Conservation (phyloP, 495 filamentous ascomycete species). For the Hyaloscypha variabilis region DNA sequence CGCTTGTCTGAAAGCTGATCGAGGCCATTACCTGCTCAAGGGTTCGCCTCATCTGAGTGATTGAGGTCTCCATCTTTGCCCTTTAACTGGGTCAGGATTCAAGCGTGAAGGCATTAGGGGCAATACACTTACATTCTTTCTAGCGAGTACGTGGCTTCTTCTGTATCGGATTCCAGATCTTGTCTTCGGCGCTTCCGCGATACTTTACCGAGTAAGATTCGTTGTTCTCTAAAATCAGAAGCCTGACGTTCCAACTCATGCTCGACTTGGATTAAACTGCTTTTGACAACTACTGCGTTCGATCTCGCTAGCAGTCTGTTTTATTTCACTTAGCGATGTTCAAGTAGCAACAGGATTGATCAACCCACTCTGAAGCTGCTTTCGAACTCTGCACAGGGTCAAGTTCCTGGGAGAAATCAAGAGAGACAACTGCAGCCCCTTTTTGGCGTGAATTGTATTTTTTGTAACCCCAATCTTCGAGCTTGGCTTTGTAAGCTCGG, state of each 20-base stretch:
- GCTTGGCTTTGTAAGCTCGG: constrained; percentile 14
- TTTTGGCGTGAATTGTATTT: constrained; percentile 5
- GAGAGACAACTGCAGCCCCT: background rate
- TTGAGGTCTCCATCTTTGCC: background rate
- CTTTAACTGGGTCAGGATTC: background rate
- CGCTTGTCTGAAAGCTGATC: background rate
- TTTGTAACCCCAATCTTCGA: constrained; percentile 13
- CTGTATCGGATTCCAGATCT: background rate
- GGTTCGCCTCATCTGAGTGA: background rate
- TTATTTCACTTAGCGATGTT: background rate
- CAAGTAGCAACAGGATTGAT: background rate
- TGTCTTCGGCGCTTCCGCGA: background rate
- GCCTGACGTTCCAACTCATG: background rate
- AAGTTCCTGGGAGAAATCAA: background rate
- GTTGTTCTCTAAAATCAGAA: background rate
- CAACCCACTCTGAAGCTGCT: background rate
- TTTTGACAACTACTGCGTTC: background rate
- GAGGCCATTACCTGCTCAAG: background rate
- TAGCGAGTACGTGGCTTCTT: background rate
- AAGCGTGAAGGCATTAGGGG: background rate
- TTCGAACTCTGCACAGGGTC: background rate
- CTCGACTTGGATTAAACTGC: background rate
- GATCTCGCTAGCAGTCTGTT: background rate
- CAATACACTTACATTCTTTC: background rate
- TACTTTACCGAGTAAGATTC: background rate